Conservation (phyloP, 768 basidiomycete species). For the Lentinula lateritia region DNA sequence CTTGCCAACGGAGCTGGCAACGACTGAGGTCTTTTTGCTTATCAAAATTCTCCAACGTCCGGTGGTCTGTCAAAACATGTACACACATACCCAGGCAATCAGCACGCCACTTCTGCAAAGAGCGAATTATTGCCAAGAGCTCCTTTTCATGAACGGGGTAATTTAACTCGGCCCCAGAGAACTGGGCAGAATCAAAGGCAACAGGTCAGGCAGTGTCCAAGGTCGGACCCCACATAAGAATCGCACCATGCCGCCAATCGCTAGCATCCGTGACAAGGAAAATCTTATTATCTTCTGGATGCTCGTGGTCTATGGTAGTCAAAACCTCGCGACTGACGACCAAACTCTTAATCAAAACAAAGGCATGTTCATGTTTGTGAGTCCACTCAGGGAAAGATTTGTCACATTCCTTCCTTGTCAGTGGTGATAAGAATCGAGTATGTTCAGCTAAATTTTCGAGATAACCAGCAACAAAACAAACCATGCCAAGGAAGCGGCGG, state of each 20-base stretch:
- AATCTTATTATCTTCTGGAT: conserved; percentile 18
- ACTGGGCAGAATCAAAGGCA: conserved; percentile 18
- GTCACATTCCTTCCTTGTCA: conserved; percentile 14
- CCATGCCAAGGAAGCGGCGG: conserved; percentile 16
- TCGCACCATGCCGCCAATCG: conserved; percentile 20
- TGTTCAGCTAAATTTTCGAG: conserved; percentile 10
- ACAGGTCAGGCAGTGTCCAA: conserved; percentile 24
- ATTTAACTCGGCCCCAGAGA: conserved; percentile 15
- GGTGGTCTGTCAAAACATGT: conserved; percentile 17
- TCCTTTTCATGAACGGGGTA: too few species aligned
- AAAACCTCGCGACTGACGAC: conserved; percentile 18
- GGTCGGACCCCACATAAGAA: conserved; percentile 18
- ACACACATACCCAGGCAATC: too few species aligned
- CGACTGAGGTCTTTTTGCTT: conserved; percentile 20
- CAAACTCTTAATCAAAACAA: conserved; percentile 22
- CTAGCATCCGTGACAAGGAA: conserved; percentile 25
- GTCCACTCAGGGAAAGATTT: conserved; percentile 16
- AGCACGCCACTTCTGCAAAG: too few species aligned
- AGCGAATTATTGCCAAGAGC: too few species aligned
- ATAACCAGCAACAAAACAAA: conserved; percentile 14
- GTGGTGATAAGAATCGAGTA: conserved; percentile 12
- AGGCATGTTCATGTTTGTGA: conserved; percentile 16
- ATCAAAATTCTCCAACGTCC: conserved; percentile 21
- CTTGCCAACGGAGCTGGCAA: conserved; percentile 21
- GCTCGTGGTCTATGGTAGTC: conserved; percentile 27